Percentiles rank a stretch among this genome's conserved stretches.
These are phyloP conservation scores for Suhomyces xylopsoci DNA, from an alignment of 805 yeast species.

Conservation along the genomic window DNA sequence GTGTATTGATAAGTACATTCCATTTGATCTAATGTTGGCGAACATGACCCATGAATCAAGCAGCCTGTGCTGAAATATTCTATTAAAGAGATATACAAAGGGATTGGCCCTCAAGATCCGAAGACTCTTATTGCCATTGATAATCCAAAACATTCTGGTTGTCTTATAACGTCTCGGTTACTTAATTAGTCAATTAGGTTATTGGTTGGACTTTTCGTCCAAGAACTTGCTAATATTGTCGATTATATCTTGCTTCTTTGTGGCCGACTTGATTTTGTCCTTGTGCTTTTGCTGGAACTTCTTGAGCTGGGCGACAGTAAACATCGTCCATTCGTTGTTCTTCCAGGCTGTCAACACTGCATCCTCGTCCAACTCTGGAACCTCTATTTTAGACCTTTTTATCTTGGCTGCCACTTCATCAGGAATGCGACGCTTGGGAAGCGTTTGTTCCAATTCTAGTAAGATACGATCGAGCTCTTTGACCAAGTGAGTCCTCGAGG, in stretches of 20 bases:
- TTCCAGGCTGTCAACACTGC: constrained; percentile 45
- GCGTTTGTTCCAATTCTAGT: constrained; percentile 8
- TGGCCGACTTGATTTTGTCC: constrained; percentile 31
- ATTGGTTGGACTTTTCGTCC: not conserved
- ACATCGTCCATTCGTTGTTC: constrained; percentile 27
- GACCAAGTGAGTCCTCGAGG: constrained; percentile 7
- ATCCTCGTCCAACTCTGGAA: constrained; percentile 31
- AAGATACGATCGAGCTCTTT: constrained; percentile 10
- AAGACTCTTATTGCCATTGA: too few relatives aligned
- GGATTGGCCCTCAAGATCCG: too few relatives aligned
- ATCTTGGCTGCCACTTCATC: constrained; percentile 39
- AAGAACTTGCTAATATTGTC: constrained; percentile 37
- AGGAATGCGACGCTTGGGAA: constrained; percentile 16
- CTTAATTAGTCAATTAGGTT: too few relatives aligned
- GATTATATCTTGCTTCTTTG: constrained; percentile 43
- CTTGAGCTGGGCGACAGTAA: constrained; percentile 43
- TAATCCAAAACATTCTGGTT: too few relatives aligned
- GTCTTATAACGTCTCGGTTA: too few relatives aligned
- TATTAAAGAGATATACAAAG: too few relatives aligned
- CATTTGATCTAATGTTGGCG: not conserved
- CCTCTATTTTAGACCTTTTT: constrained; percentile 8
- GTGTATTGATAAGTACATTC: not conserved
- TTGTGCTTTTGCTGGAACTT: constrained; percentile 36
- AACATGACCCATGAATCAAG: not conserved
- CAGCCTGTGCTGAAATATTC: not conserved